Evolutionary conservation across 2,329 filamentous ascomycete species (phyloP).

Genomic region (Scedosporium dehoogii): DNA sequence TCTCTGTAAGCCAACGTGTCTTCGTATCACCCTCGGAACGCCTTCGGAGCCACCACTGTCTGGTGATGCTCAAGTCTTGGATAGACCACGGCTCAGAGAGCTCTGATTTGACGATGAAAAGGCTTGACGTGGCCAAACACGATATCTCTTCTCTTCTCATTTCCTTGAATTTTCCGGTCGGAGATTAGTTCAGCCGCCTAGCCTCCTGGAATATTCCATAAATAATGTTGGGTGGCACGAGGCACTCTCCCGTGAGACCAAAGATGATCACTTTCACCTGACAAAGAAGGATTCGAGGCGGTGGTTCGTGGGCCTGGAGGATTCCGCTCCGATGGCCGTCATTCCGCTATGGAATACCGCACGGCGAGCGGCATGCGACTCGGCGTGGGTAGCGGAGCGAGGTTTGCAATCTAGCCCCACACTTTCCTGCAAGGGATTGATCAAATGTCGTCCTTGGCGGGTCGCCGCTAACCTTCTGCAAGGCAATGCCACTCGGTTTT

Average conservation of each 20-base stretch:
- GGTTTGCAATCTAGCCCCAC: too few relatives aligned
- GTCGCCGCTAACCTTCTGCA: not conserved
- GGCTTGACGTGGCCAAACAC: too few relatives aligned
- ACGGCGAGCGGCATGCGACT: not conserved
- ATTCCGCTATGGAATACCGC: not conserved
- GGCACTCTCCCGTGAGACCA: not conserved
- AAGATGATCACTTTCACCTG: not conserved
- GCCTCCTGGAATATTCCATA: not conserved
- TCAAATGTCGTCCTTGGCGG: not conserved
- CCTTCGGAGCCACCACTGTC: too few relatives aligned
- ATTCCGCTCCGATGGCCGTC: not conserved
- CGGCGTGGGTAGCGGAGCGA: not conserved
- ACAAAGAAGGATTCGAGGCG: not conserved
- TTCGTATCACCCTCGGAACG: too few relatives aligned
- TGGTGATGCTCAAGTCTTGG: too few relatives aligned
- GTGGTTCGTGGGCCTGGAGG: not conserved
- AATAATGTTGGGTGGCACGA: not conserved
- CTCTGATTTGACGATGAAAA: too few relatives aligned
- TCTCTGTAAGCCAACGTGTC: too few relatives aligned
- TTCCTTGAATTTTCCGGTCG: too few relatives aligned
- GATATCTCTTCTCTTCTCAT: too few relatives aligned
- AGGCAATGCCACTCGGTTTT: not conserved
- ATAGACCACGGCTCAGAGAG: too few relatives aligned
- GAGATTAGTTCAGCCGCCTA: too few relatives aligned
- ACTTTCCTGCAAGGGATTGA: too few relatives aligned